Evolutionary conservation across 768 basidiomycete species (phyloP).

Genomic region (Tricholoma flavovirens): DNA sequence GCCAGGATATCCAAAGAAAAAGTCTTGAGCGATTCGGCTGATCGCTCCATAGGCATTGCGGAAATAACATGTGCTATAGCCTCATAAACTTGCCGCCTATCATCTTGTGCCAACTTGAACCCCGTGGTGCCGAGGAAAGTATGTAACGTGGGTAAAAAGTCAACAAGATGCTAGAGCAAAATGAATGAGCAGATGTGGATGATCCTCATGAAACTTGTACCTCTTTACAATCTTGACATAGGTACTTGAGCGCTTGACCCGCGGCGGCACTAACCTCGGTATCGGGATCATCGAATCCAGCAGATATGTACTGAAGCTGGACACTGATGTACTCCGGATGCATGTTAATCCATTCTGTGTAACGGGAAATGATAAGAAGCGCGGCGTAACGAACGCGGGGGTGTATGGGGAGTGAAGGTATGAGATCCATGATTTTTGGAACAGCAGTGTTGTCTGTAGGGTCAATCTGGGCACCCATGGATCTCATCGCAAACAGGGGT

Average conservation of each 20-base stretch:
- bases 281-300: constrained; percentile 82
- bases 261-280: constrained; percentile 87
- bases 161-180: constrained; percentile 68
- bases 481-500: constrained; percentile 93
- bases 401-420: constrained; percentile 84
- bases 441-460: constrained; percentile 74
- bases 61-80: constrained; percentile 95
- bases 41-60: constrained; percentile 86
- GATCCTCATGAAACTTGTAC: constrained; percentile 31
- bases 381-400: constrained; percentile 94
- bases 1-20: constrained; percentile 85
- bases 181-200: neutral
- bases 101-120: constrained; percentile 75
- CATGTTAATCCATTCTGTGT: constrained; percentile 92
- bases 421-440: constrained; percentile 94
- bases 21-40: constrained; percentile 78
- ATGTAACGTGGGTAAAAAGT: constrained; percentile 89
- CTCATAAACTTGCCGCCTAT: constrained; percentile 88
- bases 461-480: constrained; percentile 95
- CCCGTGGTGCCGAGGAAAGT: constrained; percentile 81
- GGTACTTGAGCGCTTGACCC: constrained; percentile 91
- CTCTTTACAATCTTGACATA: constrained; percentile 94
- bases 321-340: constrained; percentile 83
- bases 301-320: constrained; percentile 87
- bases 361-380: constrained; percentile 88